Conservation (phyloP, 345 rosid genomes). For the Aurinia saxatilis region DNA sequence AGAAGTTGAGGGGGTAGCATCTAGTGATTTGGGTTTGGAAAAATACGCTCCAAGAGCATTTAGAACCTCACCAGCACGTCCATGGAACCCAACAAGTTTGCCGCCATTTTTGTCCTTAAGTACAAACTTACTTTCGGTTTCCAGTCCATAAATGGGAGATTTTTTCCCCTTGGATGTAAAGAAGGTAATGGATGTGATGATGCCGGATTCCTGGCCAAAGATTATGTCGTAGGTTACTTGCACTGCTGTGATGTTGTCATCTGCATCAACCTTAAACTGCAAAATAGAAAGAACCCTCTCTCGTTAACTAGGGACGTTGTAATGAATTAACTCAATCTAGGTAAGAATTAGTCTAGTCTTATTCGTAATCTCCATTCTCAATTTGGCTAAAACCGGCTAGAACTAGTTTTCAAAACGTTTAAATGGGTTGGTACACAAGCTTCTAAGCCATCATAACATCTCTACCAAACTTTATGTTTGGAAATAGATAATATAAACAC, state of each 20-base stretch:
- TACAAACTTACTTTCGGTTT: background rate
- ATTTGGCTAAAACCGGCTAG: no score
- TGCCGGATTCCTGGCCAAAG: background rate
- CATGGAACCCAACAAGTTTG: conserved; percentile 26
- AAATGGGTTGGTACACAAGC: no score
- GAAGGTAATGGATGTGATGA: conserved; percentile 14
- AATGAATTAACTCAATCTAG: no score
- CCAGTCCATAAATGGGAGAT: conserved; percentile 8
- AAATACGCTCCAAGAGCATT: conserved; percentile 25
- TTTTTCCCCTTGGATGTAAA: background rate
- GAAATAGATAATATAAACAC: background rate
- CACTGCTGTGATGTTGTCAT: conserved; percentile 9
- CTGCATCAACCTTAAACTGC: conserved; percentile 6
- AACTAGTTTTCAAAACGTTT: no score
- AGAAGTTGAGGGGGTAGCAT: background rate
- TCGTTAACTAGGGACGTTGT: background rate
- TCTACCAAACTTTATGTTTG: no score
- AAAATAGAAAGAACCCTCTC: background rate
- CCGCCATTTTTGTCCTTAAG: conserved; percentile 11
- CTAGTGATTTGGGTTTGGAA: background rate
- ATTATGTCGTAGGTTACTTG: background rate
- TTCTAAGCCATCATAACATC: no score
- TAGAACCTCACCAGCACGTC: conserved; percentile 4
- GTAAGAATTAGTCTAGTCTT: no score
- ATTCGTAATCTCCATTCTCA: no score